These are phyloP conservation scores for Fusarium globosum DNA, from an alignment of 2,329 filamentous ascomycete genomes.

Conservation along the genomic window DNA sequence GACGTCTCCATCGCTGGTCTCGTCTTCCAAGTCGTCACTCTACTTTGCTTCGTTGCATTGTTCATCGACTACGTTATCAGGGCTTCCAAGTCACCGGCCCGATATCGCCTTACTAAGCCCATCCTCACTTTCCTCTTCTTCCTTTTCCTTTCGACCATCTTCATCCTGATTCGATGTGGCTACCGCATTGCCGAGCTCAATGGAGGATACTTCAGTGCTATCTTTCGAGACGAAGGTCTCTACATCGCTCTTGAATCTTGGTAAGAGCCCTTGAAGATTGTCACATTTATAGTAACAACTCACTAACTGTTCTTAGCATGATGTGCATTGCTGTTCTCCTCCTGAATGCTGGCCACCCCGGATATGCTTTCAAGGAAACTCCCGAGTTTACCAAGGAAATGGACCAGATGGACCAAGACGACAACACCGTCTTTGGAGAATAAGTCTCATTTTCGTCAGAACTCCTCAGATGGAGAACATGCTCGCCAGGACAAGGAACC, in stretches of 20 bases:
- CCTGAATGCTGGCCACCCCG: slow-evolving; percentile 40
- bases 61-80: slow-evolving; percentile 56
- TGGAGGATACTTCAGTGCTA: slow-evolving; percentile 59
- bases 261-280: slow-evolving; percentile 15
- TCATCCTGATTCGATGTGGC: slow-evolving; percentile 66
- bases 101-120: slow-evolving; percentile 46
- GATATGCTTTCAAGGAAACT: slow-evolving; percentile 20
- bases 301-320: slow-evolving; percentile 30
- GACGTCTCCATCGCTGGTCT: slow-evolving; percentile 63
- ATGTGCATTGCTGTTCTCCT: slow-evolving; percentile 39
- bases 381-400: slow-evolving; percentile 3
- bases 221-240: slow-evolving; percentile 41
- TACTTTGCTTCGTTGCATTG: slow-evolving; percentile 57
- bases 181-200: slow-evolving; percentile 70
- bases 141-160: slow-evolving; percentile 62
- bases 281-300: background rate
- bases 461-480: background rate
- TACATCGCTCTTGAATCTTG: slow-evolving; percentile 43
- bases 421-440: background rate
- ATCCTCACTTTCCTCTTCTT: slow-evolving; percentile 63
- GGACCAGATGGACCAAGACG: slow-evolving; percentile 5
- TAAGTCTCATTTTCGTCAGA: no score
- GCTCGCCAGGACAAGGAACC: background rate
- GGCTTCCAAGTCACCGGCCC: slow-evolving; percentile 43
- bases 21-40: slow-evolving; percentile 61